phyloP scores from a whole-genome alignment of 2,329 filamentous ascomycete genomes.

The Ophiosphaerella korrae region DNA sequence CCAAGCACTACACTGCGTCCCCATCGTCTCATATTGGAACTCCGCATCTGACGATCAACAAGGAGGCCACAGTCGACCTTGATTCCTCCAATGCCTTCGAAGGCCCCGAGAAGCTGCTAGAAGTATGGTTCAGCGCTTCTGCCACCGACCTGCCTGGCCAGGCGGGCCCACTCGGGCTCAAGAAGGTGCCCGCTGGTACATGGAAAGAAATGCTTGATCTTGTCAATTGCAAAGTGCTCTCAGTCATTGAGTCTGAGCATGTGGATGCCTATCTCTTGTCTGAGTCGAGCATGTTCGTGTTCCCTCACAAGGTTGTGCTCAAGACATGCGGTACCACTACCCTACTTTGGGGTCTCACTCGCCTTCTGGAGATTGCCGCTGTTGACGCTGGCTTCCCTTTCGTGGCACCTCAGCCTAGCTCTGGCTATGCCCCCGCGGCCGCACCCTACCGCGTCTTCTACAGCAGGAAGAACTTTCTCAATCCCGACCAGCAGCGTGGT shows the following conservation, averaged over 20 bases:
- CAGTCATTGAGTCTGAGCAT: constrained; percentile 88
- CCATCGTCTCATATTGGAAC: constrained; percentile 77
- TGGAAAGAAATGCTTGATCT: constrained; percentile 98
- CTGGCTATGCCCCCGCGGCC: constrained; percentile 75
- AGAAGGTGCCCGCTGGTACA: constrained; percentile 78
- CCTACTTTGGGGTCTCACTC: constrained; percentile 83
- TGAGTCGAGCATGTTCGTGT: constrained; percentile 99
- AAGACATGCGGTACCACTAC: constrained; percentile 99
- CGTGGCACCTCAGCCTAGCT: constrained; percentile 68
- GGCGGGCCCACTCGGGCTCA: constrained; percentile 77
- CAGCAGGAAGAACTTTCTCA: constrained; percentile 97
- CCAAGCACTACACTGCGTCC: constrained; percentile 81
- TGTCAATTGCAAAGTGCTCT: constrained; percentile 98
- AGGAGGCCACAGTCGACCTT: constrained; percentile 87
- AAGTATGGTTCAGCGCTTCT: constrained; percentile 95
- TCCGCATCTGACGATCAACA: constrained; percentile 94
- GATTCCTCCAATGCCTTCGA: constrained; percentile 97
- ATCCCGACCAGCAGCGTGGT: constrained; percentile 89
- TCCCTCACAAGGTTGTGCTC: constrained; percentile 98
- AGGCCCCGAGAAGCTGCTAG: constrained; percentile 95
- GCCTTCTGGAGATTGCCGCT: constrained; percentile 90
- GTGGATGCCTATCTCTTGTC: constrained; percentile 96
- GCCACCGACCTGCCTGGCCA: constrained; percentile 72
- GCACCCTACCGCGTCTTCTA: constrained; percentile 97
- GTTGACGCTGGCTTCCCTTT: constrained; percentile 87